A percentile compares a stretch with the other conserved stretches of the same genome.
These are phyloP conservation scores for Salvia hispanica DNA, from an alignment of 257 asterid species.

Conservation along the genomic window DNA sequence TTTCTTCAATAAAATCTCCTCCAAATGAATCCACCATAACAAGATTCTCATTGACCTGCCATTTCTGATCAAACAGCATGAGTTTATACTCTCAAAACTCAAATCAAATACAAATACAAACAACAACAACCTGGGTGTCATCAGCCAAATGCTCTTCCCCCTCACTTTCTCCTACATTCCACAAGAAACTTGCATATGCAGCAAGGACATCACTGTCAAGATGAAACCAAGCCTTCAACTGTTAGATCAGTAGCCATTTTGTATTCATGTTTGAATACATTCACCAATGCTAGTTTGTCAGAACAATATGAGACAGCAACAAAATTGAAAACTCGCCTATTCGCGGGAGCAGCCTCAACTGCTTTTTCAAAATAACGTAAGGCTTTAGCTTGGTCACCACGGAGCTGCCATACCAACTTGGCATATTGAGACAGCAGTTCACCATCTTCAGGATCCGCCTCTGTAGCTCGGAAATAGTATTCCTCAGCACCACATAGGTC, in stretches of 20 bases:
- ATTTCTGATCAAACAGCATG: conserved; percentile 14
- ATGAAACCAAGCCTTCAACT: conserved; percentile 24
- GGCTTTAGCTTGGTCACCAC: conserved; percentile 61
- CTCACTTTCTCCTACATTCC: conserved; percentile 63
- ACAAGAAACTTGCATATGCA: conserved; percentile 76
- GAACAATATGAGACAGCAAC: not conserved
- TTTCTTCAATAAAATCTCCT: conserved; percentile 40
- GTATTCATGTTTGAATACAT: not conserved
- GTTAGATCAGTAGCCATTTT: not conserved
- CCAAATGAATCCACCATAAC: conserved; percentile 25
- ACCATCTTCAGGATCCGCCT: conserved; percentile 74
- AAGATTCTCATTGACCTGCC: conserved; percentile 47
- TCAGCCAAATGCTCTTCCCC: conserved; percentile 46
- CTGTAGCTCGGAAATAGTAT: conserved; percentile 53
- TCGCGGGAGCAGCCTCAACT: conserved; percentile 61
- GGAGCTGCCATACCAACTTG: conserved; percentile 67
- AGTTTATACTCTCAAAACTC: not conserved
- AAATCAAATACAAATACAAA: not conserved
- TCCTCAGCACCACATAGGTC: conserved; percentile 77
- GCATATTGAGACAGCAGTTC: conserved; percentile 59
- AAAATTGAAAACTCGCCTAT: conserved; percentile 48
- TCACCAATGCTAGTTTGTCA: not conserved
- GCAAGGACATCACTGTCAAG: conserved; percentile 73
- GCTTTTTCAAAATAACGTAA: conserved; percentile 65
- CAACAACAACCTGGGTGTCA: conserved; percentile 44